Conservation (phyloP, 257 asterid species). For the Primulina eburnea region DNA sequence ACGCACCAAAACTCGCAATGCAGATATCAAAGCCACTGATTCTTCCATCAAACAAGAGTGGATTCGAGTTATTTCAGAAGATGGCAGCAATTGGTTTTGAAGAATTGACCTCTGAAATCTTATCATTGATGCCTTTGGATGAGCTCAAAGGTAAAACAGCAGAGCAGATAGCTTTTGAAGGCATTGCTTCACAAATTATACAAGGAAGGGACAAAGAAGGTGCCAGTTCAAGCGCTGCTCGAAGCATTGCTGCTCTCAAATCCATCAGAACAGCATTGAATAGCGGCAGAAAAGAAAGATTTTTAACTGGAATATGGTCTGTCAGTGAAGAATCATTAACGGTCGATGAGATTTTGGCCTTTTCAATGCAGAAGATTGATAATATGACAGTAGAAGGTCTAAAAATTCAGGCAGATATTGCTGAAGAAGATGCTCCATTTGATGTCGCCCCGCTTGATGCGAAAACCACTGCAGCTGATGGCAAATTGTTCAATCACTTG, state of each 20-base stretch:
- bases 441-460: constrained; percentile 59
- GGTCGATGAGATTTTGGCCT: constrained; percentile 55
- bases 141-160: constrained; percentile 85
- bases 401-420: constrained; percentile 64
- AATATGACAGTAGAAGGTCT: constrained; percentile 65
- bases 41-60: constrained; percentile 42
- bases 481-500: constrained; percentile 24
- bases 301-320: constrained; percentile 76
- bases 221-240: constrained; percentile 83
- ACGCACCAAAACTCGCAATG: constrained; percentile 75
- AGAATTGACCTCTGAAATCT: constrained; percentile 50
- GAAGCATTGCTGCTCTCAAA: constrained; percentile 60
- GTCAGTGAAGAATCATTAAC: constrained; percentile 58
- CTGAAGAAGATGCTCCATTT: constrained; percentile 78
- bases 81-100: constrained; percentile 71
- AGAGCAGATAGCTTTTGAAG: constrained; percentile 91
- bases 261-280: constrained; percentile 67
- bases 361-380: constrained; percentile 79
- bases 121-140: constrained; percentile 71
- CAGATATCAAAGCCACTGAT: constrained; percentile 74
- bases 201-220: constrained; percentile 79
- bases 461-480: constrained; percentile 27
- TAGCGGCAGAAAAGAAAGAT: constrained; percentile 55
- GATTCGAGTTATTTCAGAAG: constrained; percentile 66
- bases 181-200: constrained; percentile 80